Evolutionary conservation across 2,329 filamentous ascomycete species (phyloP).

Genomic region (Parafenestella ontariensis): DNA sequence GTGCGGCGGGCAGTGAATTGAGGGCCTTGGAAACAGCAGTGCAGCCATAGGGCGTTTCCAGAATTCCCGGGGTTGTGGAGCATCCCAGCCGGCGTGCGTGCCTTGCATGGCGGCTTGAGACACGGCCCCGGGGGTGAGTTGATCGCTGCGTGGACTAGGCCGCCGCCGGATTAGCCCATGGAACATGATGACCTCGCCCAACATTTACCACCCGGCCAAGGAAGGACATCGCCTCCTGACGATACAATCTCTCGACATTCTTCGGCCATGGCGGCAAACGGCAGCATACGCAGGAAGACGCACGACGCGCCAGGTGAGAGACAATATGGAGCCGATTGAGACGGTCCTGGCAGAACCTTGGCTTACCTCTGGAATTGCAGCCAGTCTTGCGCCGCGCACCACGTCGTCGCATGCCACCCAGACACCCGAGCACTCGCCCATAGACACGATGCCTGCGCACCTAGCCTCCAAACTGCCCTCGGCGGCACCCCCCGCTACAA

Average conservation of each 20-base stretch:
- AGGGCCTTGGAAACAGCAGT: slow-evolving; percentile 11
- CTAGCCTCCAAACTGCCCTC: slow-evolving; percentile 31
- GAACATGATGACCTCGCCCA: slow-evolving; percentile 19
- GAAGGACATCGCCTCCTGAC: slow-evolving; percentile 20
- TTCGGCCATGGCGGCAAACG: slow-evolving; percentile 32
- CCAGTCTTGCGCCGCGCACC: slow-evolving; percentile 31
- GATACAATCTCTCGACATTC: neutral
- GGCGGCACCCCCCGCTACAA: slow-evolving; percentile 12
- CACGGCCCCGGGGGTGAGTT: too few relatives aligned
- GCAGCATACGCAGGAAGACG: slow-evolving; percentile 32
- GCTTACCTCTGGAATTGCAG: slow-evolving; percentile 20
- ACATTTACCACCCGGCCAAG: slow-evolving; percentile 4
- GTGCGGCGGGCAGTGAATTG: slow-evolving; percentile 3
- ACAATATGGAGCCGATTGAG: neutral
- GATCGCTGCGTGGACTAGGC: slow-evolving; percentile 15
- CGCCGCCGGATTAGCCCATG: slow-evolving; percentile 11
- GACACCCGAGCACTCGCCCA: slow-evolving; percentile 35
- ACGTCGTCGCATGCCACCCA: slow-evolving; percentile 35
- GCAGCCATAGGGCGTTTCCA: slow-evolving; percentile 23
- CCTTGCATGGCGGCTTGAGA: slow-evolving; percentile 21
- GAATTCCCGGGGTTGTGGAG: slow-evolving; percentile 14
- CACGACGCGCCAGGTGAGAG: slow-evolving; percentile 32
- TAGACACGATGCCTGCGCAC: slow-evolving; percentile 38
- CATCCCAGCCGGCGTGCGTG: slow-evolving; percentile 6
- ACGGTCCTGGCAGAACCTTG: slow-evolving; percentile 1